Base-by-base conservation (phyloP, 768 basidiomycete species). In the Russula emetica region DNA sequence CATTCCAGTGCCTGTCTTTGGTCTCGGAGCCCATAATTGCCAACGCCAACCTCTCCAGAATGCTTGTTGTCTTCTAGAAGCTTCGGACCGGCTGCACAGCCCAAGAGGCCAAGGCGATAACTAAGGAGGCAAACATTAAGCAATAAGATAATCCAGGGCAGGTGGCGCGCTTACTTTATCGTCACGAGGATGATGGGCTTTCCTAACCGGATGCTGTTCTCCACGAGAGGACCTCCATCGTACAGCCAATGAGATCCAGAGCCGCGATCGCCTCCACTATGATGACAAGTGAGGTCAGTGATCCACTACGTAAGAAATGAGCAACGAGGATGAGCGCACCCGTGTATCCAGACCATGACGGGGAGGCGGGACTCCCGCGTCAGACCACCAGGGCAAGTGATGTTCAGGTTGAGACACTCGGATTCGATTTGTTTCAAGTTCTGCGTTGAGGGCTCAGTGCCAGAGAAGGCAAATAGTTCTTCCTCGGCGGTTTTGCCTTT, bases 281-380 rank as follows among this genome's bases (percentile, higher is more conserved):
- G 30, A 65, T 65, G 58, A 58, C 58, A 10, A 52, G 42, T 57
- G 62, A 65, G 20, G 53, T 67, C 9, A 50, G 60, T 56, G 49
- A 55, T n/a, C 28, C 24, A 22, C n/a, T 30, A 40, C 28, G 42
- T 40, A 53, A 60, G 44, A 28, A 58, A 61, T 28, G 61, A 11
- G 20, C 28, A 32, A 26, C 5, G 47, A 55, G 26, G 32, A 34
- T 26, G 32, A 20, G 77, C 84, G 50, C 69, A 91, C 89, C 90
- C 90, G 75, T 92, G 90, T n/a, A 92, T 77, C 90, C 89, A 92
- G 51, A 90, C 72, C 89, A 92, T 90, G 67, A 92, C 88, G 7
- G 90, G 90, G 18, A 86, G 66, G 49, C 77, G 79, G 45, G 87
- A 85, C 52, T 76, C 76, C 3, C 80, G 69, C 4, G 73, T 77